Conservation (phyloP, 2,329 filamentous ascomycete species). For the Cordyceps cicadae region DNA sequence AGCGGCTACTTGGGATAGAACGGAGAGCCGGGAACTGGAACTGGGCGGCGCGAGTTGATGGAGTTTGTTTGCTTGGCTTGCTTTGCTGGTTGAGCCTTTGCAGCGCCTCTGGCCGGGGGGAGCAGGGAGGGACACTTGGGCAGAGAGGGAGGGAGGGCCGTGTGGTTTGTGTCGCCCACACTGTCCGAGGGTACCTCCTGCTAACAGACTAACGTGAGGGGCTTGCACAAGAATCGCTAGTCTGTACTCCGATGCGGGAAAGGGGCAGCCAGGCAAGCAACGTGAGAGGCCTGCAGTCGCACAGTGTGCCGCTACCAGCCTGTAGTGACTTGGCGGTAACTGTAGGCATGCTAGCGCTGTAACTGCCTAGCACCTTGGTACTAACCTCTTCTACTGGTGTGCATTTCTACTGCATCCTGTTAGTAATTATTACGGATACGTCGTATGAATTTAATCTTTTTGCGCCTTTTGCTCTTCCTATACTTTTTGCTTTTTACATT, state of each 20-base stretch:
- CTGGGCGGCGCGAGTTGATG: not conserved
- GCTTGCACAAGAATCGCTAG: not conserved
- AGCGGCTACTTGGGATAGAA: not conserved
- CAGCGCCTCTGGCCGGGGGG: constrained; percentile 3
- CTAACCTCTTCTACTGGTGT: too few species aligned
- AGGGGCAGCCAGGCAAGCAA: not conserved
- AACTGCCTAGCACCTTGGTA: too few species aligned
- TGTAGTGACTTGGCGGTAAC: not conserved
- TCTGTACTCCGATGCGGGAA: not conserved
- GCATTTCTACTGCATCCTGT: too few species aligned
- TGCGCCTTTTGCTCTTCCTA: too few species aligned
- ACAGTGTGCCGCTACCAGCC: too few species aligned
- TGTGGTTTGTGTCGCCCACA: not conserved
- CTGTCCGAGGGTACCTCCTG: not conserved
- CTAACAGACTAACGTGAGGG: not conserved
- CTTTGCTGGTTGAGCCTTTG: not conserved
- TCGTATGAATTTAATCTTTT: too few species aligned
- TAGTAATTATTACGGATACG: too few species aligned
- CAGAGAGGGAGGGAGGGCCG: not conserved
- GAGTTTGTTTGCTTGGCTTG: not conserved
- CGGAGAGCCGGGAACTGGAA: too few species aligned
- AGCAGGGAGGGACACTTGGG: not conserved
- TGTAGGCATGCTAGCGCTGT: too few species aligned
- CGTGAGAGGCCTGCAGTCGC: too few species aligned
- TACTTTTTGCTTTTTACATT: too few species aligned